Percentiles rank a stretch among this genome's conserved stretches.
These are phyloP conservation scores for Bidens hawaiensis DNA, from an alignment of 140 eudicot genomes.

Conservation along the genomic window DNA sequence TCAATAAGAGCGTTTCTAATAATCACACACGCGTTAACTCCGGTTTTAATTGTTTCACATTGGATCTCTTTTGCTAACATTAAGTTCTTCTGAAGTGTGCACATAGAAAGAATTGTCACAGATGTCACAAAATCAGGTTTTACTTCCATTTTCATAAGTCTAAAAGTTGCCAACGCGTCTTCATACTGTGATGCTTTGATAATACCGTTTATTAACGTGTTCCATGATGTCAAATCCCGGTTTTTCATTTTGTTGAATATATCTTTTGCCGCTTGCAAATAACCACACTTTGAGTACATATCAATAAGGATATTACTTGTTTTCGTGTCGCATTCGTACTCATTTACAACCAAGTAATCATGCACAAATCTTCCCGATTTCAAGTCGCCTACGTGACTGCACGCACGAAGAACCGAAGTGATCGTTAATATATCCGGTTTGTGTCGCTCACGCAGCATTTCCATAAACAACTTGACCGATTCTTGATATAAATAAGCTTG, in stretches of 20 bases:
- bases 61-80: slow-evolving; percentile 49
- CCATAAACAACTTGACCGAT: slow-evolving; percentile 43
- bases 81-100: slow-evolving; percentile 25
- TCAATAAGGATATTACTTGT: slow-evolving; percentile 54
- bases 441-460: slow-evolving; percentile 49
- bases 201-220: slow-evolving; percentile 50
- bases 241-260: slow-evolving; percentile 47
- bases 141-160: slow-evolving; percentile 39
- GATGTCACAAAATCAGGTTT: slow-evolving; percentile 63
- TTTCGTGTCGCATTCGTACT: slow-evolving; percentile 44
- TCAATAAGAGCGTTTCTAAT: slow-evolving; percentile 66
- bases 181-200: slow-evolving; percentile 33
- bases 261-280: slow-evolving; percentile 34
- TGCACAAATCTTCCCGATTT: slow-evolving; percentile 51
- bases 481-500: slow-evolving; percentile 46
- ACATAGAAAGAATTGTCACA: slow-evolving; percentile 49
- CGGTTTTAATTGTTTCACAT: slow-evolving; percentile 47
- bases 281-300: slow-evolving; percentile 72
- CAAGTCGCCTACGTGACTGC: slow-evolving; percentile 46
- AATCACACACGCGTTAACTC: slow-evolving; percentile 38
- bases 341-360: slow-evolving; percentile 44
- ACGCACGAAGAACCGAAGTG: slow-evolving; percentile 59
- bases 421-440: slow-evolving; percentile 59
- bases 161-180: slow-evolving; percentile 43
- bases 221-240: slow-evolving; percentile 61